Evolutionary conservation across 345 rosid genomes (phyloP), one percentile per base, ranked within the genome.

Genomic region (Sisymbrium altissimum): DNA sequence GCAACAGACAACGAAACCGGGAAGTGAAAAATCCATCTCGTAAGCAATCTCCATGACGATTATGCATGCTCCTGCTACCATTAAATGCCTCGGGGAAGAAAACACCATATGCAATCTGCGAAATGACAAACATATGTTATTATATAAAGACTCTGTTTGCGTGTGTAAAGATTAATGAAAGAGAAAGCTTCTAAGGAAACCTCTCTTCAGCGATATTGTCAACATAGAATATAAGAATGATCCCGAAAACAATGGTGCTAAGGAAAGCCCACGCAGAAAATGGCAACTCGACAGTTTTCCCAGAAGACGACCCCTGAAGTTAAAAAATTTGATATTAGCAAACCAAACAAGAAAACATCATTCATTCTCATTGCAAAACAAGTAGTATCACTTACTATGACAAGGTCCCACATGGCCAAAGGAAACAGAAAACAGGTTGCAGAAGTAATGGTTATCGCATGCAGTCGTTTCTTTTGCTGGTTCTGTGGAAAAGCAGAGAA

Each of bases 341-440:
- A 73, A 71, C 63, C 56, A 60, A 78, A 56, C 27, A 25, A 15
- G 48, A 10, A 36, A 38, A 57, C 9, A 0, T 43, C 36, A 57
- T 29, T 11, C 35, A 6, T 32, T 46, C 9, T 63, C 18, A 13
- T 4, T 52, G 4, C 64, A 62, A 13, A 54, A 46, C 13, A 48
- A 59, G 62, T 41, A 44, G 66, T 21, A 39, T 39, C 25, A 81
- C 99, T 88, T 88, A 92, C 99, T 7, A 82, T 81, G 73, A 95
- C 85, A 73, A 89, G 84, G 83, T 92, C 94, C 97, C 99, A 95
- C 97, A 95, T 95, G 64, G 98, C 99, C 61, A 88, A 87, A 32
- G 99, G 99, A 85, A 95, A 95, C 66, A 95, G 76, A 69, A 95
- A 88, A 73, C 96, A 92, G 14, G 99, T 85, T 53, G 98, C 96